Conservation (phyloP, 202 grass and related monocot species). For the Panicum virgatum region DNA sequence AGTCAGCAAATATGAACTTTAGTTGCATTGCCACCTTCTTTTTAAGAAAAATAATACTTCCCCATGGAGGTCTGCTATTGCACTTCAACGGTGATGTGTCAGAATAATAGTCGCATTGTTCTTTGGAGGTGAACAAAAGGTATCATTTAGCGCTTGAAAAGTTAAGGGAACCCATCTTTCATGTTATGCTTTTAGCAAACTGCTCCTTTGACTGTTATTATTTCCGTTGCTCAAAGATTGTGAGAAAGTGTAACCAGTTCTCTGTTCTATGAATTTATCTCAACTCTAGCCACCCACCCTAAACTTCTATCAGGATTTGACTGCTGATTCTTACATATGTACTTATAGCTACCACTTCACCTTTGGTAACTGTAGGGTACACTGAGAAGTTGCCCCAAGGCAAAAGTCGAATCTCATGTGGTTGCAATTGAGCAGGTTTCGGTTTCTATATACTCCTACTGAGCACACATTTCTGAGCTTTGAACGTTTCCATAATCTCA, state of each 20-base stretch:
- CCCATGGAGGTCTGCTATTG: constrained; percentile 11
- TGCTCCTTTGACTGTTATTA: constrained; percentile 19
- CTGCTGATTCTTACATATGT: constrained; percentile 9
- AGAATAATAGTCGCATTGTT: not conserved
- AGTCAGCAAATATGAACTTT: constrained; percentile 14
- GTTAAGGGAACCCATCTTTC: constrained; percentile 20
- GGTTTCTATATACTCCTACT: not conserved
- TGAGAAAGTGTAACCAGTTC: not conserved
- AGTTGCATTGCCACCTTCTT: not conserved
- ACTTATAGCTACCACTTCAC: constrained; percentile 1
- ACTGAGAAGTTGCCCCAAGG: constrained; percentile 69
- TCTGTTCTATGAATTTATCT: constrained; percentile 20
- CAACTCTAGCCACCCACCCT: not conserved
- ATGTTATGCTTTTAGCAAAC: not conserved
- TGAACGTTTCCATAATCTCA: constrained; percentile 22
- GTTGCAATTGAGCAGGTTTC: constrained; percentile 68
- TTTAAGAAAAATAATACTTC: not conserved
- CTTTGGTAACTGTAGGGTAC: constrained; percentile 63
- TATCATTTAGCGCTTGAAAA: constrained; percentile 1
- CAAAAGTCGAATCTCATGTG: constrained; percentile 55
- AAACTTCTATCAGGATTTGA: constrained; percentile 4
- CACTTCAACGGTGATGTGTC: not conserved
- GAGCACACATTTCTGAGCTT: not conserved
- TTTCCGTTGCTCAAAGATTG: not conserved
- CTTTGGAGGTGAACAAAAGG: not conserved